Percentiles rank a stretch among this genome's conserved stretches.
Conservation (phyloP, 2,329 filamentous ascomycete species). For the Pleoardoris graminearum region DNA sequence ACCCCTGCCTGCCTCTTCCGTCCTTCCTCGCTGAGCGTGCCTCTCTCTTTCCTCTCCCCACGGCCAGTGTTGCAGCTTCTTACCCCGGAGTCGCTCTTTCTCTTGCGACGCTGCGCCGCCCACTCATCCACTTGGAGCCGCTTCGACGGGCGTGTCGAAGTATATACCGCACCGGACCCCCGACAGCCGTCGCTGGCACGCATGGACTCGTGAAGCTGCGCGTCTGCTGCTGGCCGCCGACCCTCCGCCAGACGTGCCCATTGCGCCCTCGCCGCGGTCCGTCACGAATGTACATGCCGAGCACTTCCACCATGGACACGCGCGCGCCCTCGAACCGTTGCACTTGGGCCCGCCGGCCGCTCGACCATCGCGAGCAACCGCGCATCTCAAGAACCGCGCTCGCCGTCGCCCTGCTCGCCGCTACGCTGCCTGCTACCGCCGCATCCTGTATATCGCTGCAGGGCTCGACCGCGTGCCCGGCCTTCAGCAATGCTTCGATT, state of each 20-base stretch:
- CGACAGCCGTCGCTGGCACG: conserved; percentile 21
- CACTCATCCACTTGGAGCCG: conserved; percentile 31
- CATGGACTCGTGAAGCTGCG: conserved; percentile 39
- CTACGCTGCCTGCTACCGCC: conserved; percentile 35
- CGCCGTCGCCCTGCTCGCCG: conserved; percentile 34
- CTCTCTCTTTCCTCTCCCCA: conserved; percentile 27
- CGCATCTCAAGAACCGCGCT: conserved; percentile 20
- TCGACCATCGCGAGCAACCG: conserved; percentile 20
- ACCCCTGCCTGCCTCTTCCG: conserved; percentile 12
- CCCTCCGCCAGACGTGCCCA: conserved; percentile 19
- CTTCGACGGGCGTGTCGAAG: conserved; percentile 17
- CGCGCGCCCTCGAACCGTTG: conserved; percentile 10
- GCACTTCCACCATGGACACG: conserved; percentile 22
- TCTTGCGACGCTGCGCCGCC: conserved; percentile 32
- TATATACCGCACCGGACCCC: conserved; percentile 18
- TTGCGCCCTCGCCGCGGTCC: conserved; percentile 15
- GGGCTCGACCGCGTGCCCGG: conserved; percentile 70
- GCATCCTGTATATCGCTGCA: conserved; percentile 67
- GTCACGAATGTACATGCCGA: not conserved
- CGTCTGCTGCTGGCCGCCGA: conserved; percentile 31
- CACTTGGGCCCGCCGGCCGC: conserved; percentile 9
- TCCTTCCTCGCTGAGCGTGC: conserved; percentile 15
- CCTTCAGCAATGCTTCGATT: conserved; percentile 72
- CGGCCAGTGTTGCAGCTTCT: conserved; percentile 40
- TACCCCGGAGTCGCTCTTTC: conserved; percentile 43